Evolutionary conservation across 495 filamentous ascomycete genomes (phyloP).

Genomic region (Pyronema omphalodes): DNA sequence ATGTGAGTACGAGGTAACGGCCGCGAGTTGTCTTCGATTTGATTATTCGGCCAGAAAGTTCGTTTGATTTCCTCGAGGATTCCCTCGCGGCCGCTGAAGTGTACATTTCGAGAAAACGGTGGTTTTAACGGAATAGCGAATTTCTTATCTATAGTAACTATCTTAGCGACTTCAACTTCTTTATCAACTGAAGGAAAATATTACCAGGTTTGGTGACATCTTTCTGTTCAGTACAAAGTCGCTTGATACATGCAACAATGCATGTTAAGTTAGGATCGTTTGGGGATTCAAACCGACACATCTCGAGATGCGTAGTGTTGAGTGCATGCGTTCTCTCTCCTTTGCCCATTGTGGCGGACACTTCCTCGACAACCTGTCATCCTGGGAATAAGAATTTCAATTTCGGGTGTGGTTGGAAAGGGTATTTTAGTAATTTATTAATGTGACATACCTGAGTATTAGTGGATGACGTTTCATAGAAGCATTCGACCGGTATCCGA

Average conservation of each 20-base stretch:
- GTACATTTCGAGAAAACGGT: not conserved
- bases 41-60: not conserved
- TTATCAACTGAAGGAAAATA: not conserved
- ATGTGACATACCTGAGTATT: not conserved
- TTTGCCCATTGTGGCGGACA: constrained; percentile 7
- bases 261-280: not conserved
- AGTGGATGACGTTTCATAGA: constrained; percentile 6
- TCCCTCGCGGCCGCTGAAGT: constrained; percentile 2
- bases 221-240: not conserved
- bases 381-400: not conserved
- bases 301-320: not conserved
- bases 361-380: constrained; percentile 4
- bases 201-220: constrained; percentile 1
- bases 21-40: not conserved
- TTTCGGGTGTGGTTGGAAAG: not conserved
- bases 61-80: not conserved
- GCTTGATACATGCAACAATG: not conserved
- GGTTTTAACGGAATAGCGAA: not conserved
- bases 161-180: not conserved
- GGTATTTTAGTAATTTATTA: not conserved
- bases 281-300: constrained; percentile 1
- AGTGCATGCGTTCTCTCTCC: constrained; percentile 1
- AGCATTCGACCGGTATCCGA: constrained; percentile 1
- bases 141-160: not conserved
- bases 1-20: not conserved